A percentile compares a stretch with the other conserved stretches of the same genome.
Conservation (phyloP, 176 grass and related monocot species). For the maize (Zea mays) region Zm-B73-REFERENCE-NAM-5.0 NC_050099.1:178838001-178838500, state of each 20-base stretch:
- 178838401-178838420: conserved; percentile 18
- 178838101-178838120: neutral
- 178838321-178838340: neutral
- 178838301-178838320: neutral
- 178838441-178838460: neutral
- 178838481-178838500: conserved; percentile 6
- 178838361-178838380: conserved; percentile 2
- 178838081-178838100: too few relatives aligned
- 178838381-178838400: conserved; percentile 19
- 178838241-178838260: conserved; percentile 15
- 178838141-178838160: neutral
- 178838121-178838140: conserved; percentile 29
- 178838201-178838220: neutral
- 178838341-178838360: neutral
- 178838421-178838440: neutral
- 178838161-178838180: neutral
- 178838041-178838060: too few relatives aligned
- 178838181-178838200: neutral
- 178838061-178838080: too few relatives aligned
- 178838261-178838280: conserved; percentile 1
- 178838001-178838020: too few relatives aligned
- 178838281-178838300: neutral
- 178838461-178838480: conserved; percentile 19
- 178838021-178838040: too few relatives aligned
- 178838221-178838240: neutral